A percentile compares a stretch with the other conserved stretches of the same genome.
phyloP scores from a whole-genome alignment of 2,329 filamentous ascomycete genomes.

The Diaporthe velutina region DNA sequence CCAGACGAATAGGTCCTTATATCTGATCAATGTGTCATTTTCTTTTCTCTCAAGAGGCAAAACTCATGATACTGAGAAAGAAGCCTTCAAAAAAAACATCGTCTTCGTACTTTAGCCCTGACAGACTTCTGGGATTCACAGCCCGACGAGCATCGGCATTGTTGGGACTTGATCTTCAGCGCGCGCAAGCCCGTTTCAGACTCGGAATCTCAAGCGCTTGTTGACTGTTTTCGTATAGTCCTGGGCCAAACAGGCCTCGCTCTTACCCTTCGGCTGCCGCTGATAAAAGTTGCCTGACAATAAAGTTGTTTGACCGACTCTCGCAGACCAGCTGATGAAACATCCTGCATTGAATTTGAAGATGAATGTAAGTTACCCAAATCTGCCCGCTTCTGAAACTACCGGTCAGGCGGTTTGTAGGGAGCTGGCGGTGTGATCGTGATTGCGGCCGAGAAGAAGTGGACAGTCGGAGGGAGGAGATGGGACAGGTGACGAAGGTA shows the following conservation, averaged over 20 bases:
- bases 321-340: no score
- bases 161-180: no score
- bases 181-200: not conserved
- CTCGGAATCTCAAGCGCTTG: no score
- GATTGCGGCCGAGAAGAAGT: not conserved
- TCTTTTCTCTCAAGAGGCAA: not conserved
- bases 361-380: no score
- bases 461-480: not conserved
- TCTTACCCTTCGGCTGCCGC: not conserved
- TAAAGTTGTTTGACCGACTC: not conserved
- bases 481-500: not conserved
- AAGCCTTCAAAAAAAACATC: not conserved
- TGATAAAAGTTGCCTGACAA: not conserved
- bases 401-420: not conserved
- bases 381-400: no score
- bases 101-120: not conserved
- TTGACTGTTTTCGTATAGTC: not conserved
- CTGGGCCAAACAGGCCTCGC: not conserved
- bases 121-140: not conserved
- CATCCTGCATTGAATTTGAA: not conserved
- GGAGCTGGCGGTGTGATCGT: not conserved
- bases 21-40: not conserved
- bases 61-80: no score
- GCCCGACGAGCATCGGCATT: not conserved
- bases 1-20: accelerated